phyloP scores from a whole-genome alignment of 345 rosid species.

The Erysimum cheiranthoides region DNA sequence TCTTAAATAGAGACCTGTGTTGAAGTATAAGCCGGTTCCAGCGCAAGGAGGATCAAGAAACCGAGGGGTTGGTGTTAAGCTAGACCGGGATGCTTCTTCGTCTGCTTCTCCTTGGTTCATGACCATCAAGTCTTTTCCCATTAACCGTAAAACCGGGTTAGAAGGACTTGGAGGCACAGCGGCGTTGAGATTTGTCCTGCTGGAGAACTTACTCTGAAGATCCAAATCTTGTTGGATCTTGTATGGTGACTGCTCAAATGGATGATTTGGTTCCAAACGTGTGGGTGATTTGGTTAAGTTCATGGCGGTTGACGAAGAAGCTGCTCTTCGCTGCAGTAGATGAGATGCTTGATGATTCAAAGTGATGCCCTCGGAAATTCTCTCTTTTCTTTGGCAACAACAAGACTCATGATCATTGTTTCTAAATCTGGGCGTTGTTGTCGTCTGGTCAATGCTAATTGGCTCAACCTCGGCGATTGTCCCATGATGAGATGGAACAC shows the following conservation, averaged over 20 bases:
- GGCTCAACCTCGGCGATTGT: constrained; percentile 44
- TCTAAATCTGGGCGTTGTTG: constrained; percentile 50
- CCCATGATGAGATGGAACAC: constrained; percentile 48
- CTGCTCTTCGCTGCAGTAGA: constrained; percentile 61
- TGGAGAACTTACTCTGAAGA: constrained; percentile 32
- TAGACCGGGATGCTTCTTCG: constrained; percentile 44
- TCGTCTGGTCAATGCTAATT: constrained; percentile 51
- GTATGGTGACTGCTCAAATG: constrained; percentile 45
- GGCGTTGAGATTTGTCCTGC: constrained; percentile 41
- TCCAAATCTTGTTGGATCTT: constrained; percentile 40
- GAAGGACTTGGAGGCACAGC: constrained; percentile 75
- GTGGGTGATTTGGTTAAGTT: constrained; percentile 37
- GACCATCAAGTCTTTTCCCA: constrained; percentile 97
- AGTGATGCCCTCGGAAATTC: constrained; percentile 52
- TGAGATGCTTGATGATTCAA: constrained; percentile 63
- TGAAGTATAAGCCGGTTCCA: constrained; percentile 36
- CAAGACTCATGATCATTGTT: constrained; percentile 68
- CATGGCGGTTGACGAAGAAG: constrained; percentile 52
- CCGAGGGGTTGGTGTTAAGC: constrained; percentile 43
- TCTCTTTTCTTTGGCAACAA: constrained; percentile 92
- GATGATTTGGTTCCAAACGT: constrained; percentile 44
- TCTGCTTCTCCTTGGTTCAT: constrained; percentile 80
- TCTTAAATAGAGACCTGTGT: constrained; percentile 39
- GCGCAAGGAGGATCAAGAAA: constrained; percentile 43
- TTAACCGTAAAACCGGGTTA: constrained; percentile 83